Evolutionary conservation across 2,329 filamentous ascomycete genomes (phyloP), one percentile per base, ranked within the genome.

Genomic region (Verticillium albo-atrum): DNA sequence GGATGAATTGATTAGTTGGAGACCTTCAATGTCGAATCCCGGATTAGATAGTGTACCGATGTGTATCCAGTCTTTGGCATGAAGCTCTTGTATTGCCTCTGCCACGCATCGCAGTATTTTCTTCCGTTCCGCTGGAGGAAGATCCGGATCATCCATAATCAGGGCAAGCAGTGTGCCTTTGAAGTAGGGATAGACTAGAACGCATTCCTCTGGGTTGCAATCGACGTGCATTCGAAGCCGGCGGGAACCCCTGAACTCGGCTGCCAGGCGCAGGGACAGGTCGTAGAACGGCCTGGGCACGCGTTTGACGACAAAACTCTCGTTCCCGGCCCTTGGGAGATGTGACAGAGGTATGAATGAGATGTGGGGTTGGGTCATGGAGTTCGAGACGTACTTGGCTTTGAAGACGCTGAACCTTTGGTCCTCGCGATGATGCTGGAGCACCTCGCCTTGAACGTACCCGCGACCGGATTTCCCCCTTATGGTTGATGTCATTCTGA

Each of bases 181-280:
- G 61, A 71, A 75, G 58, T 73, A 75, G 25, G 67, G 64, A 67
- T 74, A 75, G 50, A 76, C 59, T 12, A 76, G 62, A 64, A 72
- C 62, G 25, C 55, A 42, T 65, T 74, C 70, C 17, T 73, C 65
- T 58, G 68, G 53, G 57, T 72, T 74, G 59, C 57, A 67, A 66
- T 76, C 73, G 35, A 71, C 59, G 59, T 72, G 69, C 65, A 74
- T 71, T 64, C 71, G 72, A 67, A 76, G 69, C 25, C 66, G 63
- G 67, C 63, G 65, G 55, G 68, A 69, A 54, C 64, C 61, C 56
- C 62, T 30, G 66, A 75, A 70, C 28, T 75, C 68, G 47, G 61
- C 61, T 64, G 67, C 67, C 58, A 77, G 66, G 57, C 65, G 65
- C 62, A 67, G 61, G 34, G 68, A 73, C 52, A 70, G 62, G 59